Percentiles rank a stretch among this genome's conserved stretches.
Conservation (phyloP, 1,284 basidiomycete species). For the Ceraceosorus guamensis region DNA sequence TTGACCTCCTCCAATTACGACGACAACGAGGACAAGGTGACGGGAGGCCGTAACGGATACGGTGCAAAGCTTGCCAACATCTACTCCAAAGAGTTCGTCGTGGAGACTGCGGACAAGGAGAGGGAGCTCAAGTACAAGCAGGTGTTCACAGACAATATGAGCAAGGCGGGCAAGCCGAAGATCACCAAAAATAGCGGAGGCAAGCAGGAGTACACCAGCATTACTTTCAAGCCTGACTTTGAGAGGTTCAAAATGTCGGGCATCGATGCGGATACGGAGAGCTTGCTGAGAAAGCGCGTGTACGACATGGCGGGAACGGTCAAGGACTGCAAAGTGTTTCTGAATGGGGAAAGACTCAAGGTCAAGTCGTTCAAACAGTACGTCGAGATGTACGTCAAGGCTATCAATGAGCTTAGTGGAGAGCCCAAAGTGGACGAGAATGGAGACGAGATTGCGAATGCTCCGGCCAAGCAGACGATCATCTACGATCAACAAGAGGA, state of each 20-base stretch:
- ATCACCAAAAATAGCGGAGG: conserved; percentile 71
- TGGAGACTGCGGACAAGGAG: conserved; percentile 91
- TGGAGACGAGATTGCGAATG: conserved; percentile 48
- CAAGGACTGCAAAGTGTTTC: conserved; percentile 83
- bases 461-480: conserved; percentile 70
- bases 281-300: conserved; percentile 86
- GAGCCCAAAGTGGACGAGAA: conserved; percentile 21
- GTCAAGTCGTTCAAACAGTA: conserved; percentile 97
- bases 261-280: conserved; percentile 86
- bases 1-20: conserved; percentile 97
- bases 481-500: conserved; percentile 73
- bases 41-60: conserved; percentile 96
- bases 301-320: conserved; percentile 96
- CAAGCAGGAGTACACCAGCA: conserved; percentile 76
- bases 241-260: conserved; percentile 81
- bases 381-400: conserved; percentile 74
- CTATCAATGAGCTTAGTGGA: conserved; percentile 48
- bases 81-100: conserved; percentile 92
- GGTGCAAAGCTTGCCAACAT: conserved; percentile 96
- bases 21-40: conserved; percentile 97
- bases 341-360: conserved; percentile 87
- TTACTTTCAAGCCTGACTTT: conserved; percentile 90
- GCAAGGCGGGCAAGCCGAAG: conserved; percentile 69
- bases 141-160: conserved; percentile 91
- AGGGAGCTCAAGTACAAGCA: conserved; percentile 87